phyloP scores from a whole-genome alignment of 208 protist genomes.

The Wallacemonas sp. region DNA sequence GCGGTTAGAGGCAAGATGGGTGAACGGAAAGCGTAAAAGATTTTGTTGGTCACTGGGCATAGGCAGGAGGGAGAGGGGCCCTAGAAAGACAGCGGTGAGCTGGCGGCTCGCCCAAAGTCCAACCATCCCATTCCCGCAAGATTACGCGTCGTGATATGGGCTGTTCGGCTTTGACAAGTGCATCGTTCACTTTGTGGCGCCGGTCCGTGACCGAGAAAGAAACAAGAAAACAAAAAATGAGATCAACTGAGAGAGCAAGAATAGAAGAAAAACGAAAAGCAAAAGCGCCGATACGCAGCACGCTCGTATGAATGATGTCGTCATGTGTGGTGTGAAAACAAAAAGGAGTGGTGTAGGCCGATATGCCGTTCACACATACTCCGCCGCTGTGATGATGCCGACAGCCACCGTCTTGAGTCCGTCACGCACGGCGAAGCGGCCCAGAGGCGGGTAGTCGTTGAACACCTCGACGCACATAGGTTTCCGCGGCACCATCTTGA shows the following conservation, averaged over 20 bases:
- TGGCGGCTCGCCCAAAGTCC: too few relatives aligned
- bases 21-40: too few relatives aligned
- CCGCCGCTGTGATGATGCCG: constrained; percentile 93
- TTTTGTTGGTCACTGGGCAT: too few relatives aligned
- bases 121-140: too few relatives aligned
- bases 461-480: constrained; percentile 96
- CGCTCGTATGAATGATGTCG: not conserved
- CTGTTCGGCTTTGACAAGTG: constrained; percentile 18
- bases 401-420: constrained; percentile 96
- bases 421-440: constrained; percentile 95
- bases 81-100: too few relatives aligned
- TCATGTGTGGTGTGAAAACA: not conserved
- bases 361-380: not conserved
- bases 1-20: too few relatives aligned
- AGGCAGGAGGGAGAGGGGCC: too few relatives aligned
- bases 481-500: constrained; percentile 85
- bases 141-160: too few relatives aligned
- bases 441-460: constrained; percentile 93
- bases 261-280: constrained; percentile 9
- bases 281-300: not conserved
- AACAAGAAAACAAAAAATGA: not conserved
- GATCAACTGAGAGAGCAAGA: not conserved
- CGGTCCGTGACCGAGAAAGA: not conserved
- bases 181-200: not conserved
- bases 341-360: not conserved